Evolutionary conservation across 2,329 filamentous ascomycete species (phyloP).

Genomic region (Exophiala sideris): DNA sequence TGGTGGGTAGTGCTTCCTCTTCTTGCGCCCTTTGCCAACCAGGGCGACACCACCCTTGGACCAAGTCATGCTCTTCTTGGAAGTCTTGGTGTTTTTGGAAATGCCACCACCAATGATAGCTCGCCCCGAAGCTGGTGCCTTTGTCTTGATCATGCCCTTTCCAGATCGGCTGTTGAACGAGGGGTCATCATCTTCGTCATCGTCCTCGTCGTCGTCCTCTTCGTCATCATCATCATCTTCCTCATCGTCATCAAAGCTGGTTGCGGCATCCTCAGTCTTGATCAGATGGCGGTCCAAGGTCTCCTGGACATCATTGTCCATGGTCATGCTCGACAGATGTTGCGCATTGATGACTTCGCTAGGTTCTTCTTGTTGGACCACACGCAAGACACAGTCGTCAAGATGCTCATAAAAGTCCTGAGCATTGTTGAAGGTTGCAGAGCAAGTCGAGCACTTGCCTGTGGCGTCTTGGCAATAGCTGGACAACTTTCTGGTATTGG

Average conservation of each 20-base stretch:
- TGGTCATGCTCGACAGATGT: constrained; percentile 56
- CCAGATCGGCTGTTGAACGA: constrained; percentile 41
- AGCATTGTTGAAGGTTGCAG: constrained; percentile 74
- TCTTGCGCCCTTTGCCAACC: constrained; percentile 69
- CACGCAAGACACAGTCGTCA: constrained; percentile 65
- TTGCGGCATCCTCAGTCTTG: constrained; percentile 44
- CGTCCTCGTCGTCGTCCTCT: constrained; percentile 61
- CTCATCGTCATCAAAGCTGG: constrained; percentile 44
- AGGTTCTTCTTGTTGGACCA: constrained; percentile 59
- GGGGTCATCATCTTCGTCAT: constrained; percentile 46
- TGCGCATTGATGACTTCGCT: constrained; percentile 57
- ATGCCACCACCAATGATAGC: constrained; percentile 49
- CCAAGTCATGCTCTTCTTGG: constrained; percentile 69
- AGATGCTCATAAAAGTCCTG: constrained; percentile 98
- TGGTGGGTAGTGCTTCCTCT: constrained; percentile 86
- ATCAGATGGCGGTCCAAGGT: constrained; percentile 58
- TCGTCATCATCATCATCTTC: constrained; percentile 53
- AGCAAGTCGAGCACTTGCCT: constrained; percentile 90
- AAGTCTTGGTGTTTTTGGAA: constrained; percentile 38
- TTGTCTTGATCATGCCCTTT: constrained; percentile 46
- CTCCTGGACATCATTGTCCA: constrained; percentile 55
- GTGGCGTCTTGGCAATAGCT: constrained; percentile 72
- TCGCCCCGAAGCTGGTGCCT: constrained; percentile 52
- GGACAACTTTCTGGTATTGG: constrained; percentile 62
- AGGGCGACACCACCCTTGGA: constrained; percentile 69